A percentile compares a stretch with the other conserved stretches of the same genome.
These are phyloP conservation scores for Tolypocladium sp. DNA, from an alignment of 2,329 filamentous ascomycete genomes.

Conservation along the genomic window DNA sequence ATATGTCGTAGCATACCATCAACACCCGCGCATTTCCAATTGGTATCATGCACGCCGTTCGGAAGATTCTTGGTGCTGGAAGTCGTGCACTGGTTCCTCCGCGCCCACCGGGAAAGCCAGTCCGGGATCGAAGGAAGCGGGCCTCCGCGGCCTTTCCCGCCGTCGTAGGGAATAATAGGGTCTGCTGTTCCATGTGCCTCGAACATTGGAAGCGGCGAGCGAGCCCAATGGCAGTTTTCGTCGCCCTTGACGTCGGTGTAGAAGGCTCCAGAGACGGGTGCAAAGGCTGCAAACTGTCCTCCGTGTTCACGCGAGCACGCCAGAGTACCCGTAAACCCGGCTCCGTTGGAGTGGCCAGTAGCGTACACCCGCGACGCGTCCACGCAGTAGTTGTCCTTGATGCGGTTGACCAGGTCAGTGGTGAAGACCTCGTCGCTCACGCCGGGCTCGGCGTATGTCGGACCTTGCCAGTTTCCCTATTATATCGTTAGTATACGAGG, in stretches of 20 bases:
- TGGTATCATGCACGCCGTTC: slow-evolving; percentile 6
- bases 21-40: slow-evolving; percentile 7
- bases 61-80: slow-evolving; percentile 1
- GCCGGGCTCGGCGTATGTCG: slow-evolving; percentile 21
- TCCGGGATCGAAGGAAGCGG: slow-evolving; percentile 33
- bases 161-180: slow-evolving; percentile 33
- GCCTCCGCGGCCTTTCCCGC: slow-evolving; percentile 28
- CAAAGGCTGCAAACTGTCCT: slow-evolving; percentile 30
- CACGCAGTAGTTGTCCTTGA: slow-evolving; percentile 27
- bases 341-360: slow-evolving; percentile 34
- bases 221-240: slow-evolving; percentile 21
- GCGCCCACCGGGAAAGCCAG: slow-evolving; percentile 28
- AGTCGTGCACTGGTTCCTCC: slow-evolving; percentile 10
- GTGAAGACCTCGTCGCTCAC: slow-evolving; percentile 33
- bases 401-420: slow-evolving; percentile 28
- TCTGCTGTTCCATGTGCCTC: slow-evolving; percentile 42
- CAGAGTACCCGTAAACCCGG: slow-evolving; percentile 30
- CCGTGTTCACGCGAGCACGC: slow-evolving; percentile 29
- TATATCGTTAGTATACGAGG: not conserved
- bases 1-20: slow-evolving; percentile 9
- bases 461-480: slow-evolving; percentile 30
- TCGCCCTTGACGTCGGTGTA: slow-evolving; percentile 24
- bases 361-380: slow-evolving; percentile 32
- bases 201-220: slow-evolving; percentile 35
- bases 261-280: slow-evolving; percentile 29